A percentile compares a stretch with the other conserved stretches of the same genome.
Evolutionary conservation across 192 early-diverging fungal genomes (phyloP).

Genomic region (Gonapodya prolifera): DNA sequence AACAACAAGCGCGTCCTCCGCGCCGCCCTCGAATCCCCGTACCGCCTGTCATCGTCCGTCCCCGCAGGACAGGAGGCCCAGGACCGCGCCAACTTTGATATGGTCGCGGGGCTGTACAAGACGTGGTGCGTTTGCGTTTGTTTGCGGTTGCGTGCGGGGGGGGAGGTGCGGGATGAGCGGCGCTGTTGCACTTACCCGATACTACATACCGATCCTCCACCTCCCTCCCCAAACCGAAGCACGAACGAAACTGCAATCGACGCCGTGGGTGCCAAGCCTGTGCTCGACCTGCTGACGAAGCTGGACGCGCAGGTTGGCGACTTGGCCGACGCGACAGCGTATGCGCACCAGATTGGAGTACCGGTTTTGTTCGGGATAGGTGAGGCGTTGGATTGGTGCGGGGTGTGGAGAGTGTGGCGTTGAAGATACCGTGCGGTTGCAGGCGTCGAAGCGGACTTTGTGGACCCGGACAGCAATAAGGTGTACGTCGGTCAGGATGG

Average conservation of each 20-base stretch:
- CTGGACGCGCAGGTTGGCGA: neutral
- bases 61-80: neutral
- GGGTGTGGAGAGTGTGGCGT: constrained; percentile 44
- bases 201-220: no score
- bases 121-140: no score
- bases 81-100: neutral
- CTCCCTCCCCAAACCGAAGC: no score
- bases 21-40: neutral
- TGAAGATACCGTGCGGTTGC: constrained; percentile 49
- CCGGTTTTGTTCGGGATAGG: constrained; percentile 28
- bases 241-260: neutral
- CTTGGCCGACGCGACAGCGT: neutral
- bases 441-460: neutral
- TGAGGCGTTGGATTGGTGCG: constrained; percentile 34
- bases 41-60: neutral
- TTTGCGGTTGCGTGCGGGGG: no score
- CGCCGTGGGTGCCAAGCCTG: neutral
- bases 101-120: neutral
- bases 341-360: neutral
- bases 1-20: neutral
- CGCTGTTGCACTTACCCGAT: no score
- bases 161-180: no score
- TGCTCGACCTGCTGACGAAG: neutral
- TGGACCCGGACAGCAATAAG: neutral
- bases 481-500: no score